Percentiles rank a stretch among this genome's conserved stretches.
Conservation (phyloP, 2,329 filamentous ascomycete genomes). For the Fusarium pseudonygamai region DNA sequence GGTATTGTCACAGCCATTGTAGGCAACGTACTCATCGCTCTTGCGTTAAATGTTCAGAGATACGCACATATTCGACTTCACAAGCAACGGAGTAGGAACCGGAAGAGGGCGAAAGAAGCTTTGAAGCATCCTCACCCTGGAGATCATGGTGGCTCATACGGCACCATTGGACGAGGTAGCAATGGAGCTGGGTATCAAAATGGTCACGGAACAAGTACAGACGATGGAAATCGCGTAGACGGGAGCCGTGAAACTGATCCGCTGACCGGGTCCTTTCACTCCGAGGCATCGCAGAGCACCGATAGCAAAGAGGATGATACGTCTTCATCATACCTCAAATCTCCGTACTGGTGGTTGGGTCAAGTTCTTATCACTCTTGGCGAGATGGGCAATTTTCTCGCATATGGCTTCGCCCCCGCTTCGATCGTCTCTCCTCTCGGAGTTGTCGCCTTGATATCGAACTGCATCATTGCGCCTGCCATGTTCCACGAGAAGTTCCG, state of each 20-base stretch:
- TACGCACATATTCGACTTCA: slow-evolving; percentile 92
- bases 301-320: slow-evolving; percentile 47
- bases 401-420: slow-evolving; percentile 96
- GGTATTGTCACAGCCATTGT: slow-evolving; percentile 93
- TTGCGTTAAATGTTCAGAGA: slow-evolving; percentile 94
- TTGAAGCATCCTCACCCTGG: slow-evolving; percentile 55
- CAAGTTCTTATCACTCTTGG: slow-evolving; percentile 93
- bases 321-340: slow-evolving; percentile 81
- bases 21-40: slow-evolving; percentile 92
- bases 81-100: slow-evolving; percentile 70
- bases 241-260: slow-evolving; percentile 59
- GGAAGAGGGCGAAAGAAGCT: slow-evolving; percentile 64
- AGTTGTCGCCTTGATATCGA: slow-evolving; percentile 95
- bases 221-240: slow-evolving; percentile 49
- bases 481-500: slow-evolving; percentile 94
- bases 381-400: slow-evolving; percentile 95
- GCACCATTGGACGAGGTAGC: slow-evolving; percentile 43
- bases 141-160: slow-evolving; percentile 46
- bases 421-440: slow-evolving; percentile 97
- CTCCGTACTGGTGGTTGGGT: slow-evolving; percentile 96
- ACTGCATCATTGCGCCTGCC: slow-evolving; percentile 94
- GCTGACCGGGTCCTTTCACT: slow-evolving; percentile 61
- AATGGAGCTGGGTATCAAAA: slow-evolving; percentile 37
- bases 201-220: slow-evolving; percentile 14
- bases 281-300: slow-evolving; percentile 44